Evolutionary conservation across 1,284 basidiomycete genomes (phyloP).

Genomic region (Phenoliferia sp.): DNA sequence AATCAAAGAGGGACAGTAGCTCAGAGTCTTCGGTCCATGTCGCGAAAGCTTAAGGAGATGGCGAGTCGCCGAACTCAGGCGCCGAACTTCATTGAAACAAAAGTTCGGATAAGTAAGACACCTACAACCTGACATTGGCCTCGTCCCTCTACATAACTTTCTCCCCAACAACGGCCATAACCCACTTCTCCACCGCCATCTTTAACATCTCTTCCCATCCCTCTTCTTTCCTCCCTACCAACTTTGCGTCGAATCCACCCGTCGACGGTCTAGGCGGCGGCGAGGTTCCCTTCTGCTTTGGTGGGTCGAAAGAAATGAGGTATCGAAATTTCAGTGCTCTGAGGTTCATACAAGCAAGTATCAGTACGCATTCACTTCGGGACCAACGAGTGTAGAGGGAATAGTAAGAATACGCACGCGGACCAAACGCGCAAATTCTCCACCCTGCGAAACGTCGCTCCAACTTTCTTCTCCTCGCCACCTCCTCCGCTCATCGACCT

Average conservation of each 20-base stretch:
- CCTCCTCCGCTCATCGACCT: constrained; percentile 37
- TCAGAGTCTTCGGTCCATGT: no score
- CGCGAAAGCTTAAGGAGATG: no score
- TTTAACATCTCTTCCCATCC: constrained; percentile 79
- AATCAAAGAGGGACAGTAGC: no score
- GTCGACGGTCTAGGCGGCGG: constrained; percentile 12
- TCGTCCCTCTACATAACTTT: no score
- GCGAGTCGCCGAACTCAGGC: no score
- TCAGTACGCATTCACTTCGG: no score
- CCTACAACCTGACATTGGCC: no score
- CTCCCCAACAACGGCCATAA: constrained; percentile 63
- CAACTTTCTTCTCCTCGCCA: constrained; percentile 40
- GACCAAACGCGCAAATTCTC: constrained; percentile 78
- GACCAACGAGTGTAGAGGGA: not conserved
- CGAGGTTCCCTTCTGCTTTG: constrained; percentile 29
- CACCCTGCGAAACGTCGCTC: constrained; percentile 74
- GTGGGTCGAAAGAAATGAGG: constrained; percentile 59
- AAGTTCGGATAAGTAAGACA: no score
- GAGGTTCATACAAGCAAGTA: not conserved
- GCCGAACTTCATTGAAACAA: no score
- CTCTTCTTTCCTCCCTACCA: constrained; percentile 63
- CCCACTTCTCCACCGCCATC: constrained; percentile 59
- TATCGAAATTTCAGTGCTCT: constrained; percentile 78
- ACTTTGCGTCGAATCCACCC: constrained; percentile 62
- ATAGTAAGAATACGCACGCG: constrained; percentile 53